phyloP scores from a whole-genome alignment of 768 basidiomycete genomes.

The Kwoniella shandongensis region DNA sequence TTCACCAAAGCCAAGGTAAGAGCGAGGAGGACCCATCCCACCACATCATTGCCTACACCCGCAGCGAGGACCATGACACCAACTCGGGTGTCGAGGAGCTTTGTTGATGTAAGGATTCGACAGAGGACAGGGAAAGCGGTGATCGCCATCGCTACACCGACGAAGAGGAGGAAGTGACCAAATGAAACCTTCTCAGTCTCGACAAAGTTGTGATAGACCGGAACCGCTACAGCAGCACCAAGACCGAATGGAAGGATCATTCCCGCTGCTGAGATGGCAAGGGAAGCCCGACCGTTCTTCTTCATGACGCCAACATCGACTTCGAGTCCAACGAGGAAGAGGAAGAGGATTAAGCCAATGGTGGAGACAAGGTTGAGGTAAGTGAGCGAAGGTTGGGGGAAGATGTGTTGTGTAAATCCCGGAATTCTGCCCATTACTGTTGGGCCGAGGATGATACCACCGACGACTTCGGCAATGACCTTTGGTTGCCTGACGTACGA shows the following conservation, averaged over 20 bases:
- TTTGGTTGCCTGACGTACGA: slow-evolving; percentile 76
- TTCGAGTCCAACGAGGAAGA: slow-evolving; percentile 83
- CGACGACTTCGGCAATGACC: slow-evolving; percentile 92
- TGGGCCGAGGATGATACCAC: slow-evolving; percentile 77
- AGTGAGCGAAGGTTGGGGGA: slow-evolving; percentile 67
- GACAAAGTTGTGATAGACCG: slow-evolving; percentile 68
- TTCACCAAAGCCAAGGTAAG: slow-evolving; percentile 81
- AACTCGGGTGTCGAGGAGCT: slow-evolving; percentile 79
- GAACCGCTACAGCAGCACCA: slow-evolving; percentile 72
- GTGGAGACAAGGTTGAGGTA: slow-evolving; percentile 71
- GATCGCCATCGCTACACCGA: slow-evolving; percentile 72
- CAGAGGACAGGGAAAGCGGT: slow-evolving; percentile 63
- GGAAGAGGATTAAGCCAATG: slow-evolving; percentile 60
- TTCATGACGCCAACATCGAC: slow-evolving; percentile 71
- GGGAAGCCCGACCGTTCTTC: slow-evolving; percentile 63
- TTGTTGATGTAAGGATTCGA: slow-evolving; percentile 73
- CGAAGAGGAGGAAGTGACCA: slow-evolving; percentile 81
- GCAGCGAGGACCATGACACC: slow-evolving; percentile 78
- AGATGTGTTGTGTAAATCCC: slow-evolving; percentile 75
- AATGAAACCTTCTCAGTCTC: slow-evolving; percentile 62
- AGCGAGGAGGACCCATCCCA: slow-evolving; percentile 82
- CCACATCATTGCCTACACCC: slow-evolving; percentile 75
- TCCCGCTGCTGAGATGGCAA: slow-evolving; percentile 66
- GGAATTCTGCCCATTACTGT: slow-evolving; percentile 80
- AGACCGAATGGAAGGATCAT: slow-evolving; percentile 75